These are phyloP conservation scores for Botrytis pseudocinerea DNA, from an alignment of 2,329 filamentous ascomycete species.

Conservation along the genomic window DNA sequence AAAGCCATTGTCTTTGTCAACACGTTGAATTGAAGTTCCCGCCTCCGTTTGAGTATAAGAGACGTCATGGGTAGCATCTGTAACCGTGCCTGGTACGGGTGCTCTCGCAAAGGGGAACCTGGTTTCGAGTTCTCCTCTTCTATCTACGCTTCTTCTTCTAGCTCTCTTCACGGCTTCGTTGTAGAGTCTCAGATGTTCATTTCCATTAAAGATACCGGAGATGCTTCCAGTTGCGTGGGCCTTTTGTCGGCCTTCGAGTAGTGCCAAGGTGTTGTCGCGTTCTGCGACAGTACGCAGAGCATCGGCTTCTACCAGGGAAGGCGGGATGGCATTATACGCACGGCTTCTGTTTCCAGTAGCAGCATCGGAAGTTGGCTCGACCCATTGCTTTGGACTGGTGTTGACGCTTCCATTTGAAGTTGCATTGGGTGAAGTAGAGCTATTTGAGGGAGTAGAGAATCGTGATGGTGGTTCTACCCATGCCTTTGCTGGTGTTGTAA, in stretches of 20 bases:
- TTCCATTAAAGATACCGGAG: background rate
- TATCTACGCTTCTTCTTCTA: background rate
- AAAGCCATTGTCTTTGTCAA: background rate
- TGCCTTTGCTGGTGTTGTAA: background rate
- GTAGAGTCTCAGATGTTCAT: background rate
- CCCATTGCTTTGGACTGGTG: background rate
- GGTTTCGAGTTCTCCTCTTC: background rate
- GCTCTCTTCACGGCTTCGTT: background rate
- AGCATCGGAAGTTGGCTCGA: background rate
- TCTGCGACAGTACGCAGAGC: slow-evolving; percentile 6
- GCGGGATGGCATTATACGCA: background rate
- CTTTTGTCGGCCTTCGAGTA: background rate
- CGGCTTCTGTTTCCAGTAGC: background rate
- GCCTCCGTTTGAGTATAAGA: background rate
- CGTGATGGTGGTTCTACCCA: slow-evolving; percentile 3
- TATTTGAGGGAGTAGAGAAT: background rate
- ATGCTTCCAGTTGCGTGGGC: background rate
- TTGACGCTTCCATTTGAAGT: background rate
- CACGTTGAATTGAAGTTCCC: background rate
- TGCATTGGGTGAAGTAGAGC: background rate
- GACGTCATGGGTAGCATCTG: background rate
- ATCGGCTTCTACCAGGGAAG: background rate
- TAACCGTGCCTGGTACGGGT: background rate
- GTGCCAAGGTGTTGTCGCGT: slow-evolving; percentile 3
- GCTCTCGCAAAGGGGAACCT: background rate